A percentile compares a stretch with the other conserved stretches of the same genome.
phyloP scores from a whole-genome alignment of 169 alveolate species.

The Eimeria necatrix region DNA sequence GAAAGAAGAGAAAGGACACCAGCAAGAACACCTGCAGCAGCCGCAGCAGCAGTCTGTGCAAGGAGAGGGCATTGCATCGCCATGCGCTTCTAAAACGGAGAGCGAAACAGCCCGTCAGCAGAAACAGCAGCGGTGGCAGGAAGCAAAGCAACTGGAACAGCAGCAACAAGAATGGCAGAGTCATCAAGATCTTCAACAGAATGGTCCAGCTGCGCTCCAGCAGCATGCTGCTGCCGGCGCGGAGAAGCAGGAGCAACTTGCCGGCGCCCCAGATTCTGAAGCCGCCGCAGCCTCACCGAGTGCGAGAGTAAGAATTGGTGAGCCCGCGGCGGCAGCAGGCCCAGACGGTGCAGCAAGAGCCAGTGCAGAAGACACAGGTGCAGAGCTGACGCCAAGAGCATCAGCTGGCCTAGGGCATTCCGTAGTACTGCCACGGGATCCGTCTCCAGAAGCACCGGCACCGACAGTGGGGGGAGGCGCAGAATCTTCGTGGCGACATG shows the following conservation, averaged over 20 bases:
- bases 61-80: background rate
- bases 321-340: constrained; percentile 40
- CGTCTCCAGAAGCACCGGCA: too few relatives aligned
- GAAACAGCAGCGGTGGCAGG: constrained; percentile 7
- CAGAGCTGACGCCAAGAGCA: too few relatives aligned
- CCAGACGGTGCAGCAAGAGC: background rate
- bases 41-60: background rate
- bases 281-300: background rate
- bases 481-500: background rate
- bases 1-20: background rate
- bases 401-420: too few relatives aligned
- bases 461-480: too few relatives aligned
- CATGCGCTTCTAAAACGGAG: background rate
- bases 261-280: background rate
- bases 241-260: constrained; percentile 22
- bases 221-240: background rate
- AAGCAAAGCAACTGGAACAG: background rate
- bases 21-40: constrained; percentile 14
- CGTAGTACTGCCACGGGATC: too few relatives aligned
- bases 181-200: background rate
- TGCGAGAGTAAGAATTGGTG: background rate
- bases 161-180: background rate
- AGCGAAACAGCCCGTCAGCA: background rate
- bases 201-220: background rate
- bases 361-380: too few relatives aligned